Evolutionary conservation across 305 asterid species (phyloP), one percentile per base, ranked within the genome.

Genomic region (Petunia hybrid): DNA sequence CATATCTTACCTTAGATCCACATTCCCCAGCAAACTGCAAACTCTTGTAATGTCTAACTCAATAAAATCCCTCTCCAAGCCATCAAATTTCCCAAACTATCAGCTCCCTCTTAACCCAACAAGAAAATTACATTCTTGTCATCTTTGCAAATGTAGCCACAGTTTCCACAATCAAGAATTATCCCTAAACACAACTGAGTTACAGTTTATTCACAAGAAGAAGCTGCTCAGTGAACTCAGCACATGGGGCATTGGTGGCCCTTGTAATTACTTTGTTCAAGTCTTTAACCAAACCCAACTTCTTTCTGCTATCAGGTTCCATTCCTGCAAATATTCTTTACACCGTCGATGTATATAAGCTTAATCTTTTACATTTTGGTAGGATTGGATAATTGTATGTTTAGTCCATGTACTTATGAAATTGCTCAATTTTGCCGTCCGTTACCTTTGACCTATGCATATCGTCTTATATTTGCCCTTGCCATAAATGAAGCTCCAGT

Each of bases 201-300:
- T 78, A 62, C 84, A 64, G 12, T 82, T 85, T 80, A 57, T 87
- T 57, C 62, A 48, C 13, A 83, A 62, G 62, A 39, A 85, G 31
- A 87, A 87, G 83, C 90, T 79, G 4, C 85, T 84, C 1, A 68
- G 83, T 36, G 84, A 81, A 64, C 87, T 87, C 64, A 56, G 86
- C 82, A 83, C 90, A n/a, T 82, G 89, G 90, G 88, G 87, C 56
- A 89, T 89, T 68, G 90, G 91, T 2, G 89, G 92, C 13, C 90
- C 89, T 75, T 85, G 87, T 86, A 86, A 87, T 76, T 80, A 14
- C 83, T 87, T 87, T 39, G 84, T 84, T 45, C 89, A 87, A 80
- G 89, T 82, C 77, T 84, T 79, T 39, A 83, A 84, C 70, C 87
- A 84, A 65, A 73, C 78, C 62, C 89, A 85, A 43, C 89, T 89